Evolutionary conservation across 371 early-diverging fungal genomes (phyloP).

Genomic region (Rhizopus delemar): DNA sequence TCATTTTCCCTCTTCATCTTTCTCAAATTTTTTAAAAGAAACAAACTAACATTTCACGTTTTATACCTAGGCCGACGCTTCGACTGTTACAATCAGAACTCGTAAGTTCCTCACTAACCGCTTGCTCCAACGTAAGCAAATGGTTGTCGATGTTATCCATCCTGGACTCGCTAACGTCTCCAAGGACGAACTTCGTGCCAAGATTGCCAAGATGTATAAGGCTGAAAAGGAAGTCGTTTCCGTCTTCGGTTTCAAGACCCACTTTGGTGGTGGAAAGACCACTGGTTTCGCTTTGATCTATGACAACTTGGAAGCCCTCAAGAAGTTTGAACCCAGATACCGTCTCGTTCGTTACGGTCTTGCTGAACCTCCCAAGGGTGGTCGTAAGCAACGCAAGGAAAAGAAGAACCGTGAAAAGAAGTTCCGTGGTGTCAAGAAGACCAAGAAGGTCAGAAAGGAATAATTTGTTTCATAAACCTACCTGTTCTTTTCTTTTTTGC

Average conservation of each 20-base stretch:
- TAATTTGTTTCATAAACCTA: conserved; percentile 23
- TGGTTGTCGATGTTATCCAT: conserved; percentile 97
- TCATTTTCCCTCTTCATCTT: background rate
- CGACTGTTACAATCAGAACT: conserved; percentile 91
- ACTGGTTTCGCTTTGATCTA: conserved; percentile 98
- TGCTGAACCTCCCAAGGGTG: conserved; percentile 74
- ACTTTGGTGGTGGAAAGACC: conserved; percentile 97
- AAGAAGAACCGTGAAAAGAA: conserved; percentile 99
- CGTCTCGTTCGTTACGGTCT: conserved; percentile 88
- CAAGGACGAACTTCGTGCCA: conserved; percentile 92
- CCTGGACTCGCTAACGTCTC: conserved; percentile 91
- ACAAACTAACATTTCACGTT: background rate
- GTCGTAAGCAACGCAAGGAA: conserved; percentile 99
- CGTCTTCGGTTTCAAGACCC: conserved; percentile 95
- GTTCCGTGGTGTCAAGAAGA: conserved; percentile 96
- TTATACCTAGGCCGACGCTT: conserved; percentile 41
- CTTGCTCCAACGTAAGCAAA: conserved; percentile 97
- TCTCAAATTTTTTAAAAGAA: background rate
- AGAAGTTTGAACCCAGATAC: conserved; percentile 99
- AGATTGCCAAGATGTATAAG: conserved; percentile 97
- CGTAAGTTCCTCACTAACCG: conserved; percentile 99
- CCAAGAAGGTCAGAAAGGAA: conserved; percentile 75
- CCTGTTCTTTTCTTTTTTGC: too few relatives aligned
- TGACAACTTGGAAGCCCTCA: conserved; percentile 92
- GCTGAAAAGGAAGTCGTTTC: conserved; percentile 87